Percentiles rank a stretch among this genome's conserved stretches.
Conservation (phyloP, 1,139 yeast genomes). For the Pichia sp. region DNA sequence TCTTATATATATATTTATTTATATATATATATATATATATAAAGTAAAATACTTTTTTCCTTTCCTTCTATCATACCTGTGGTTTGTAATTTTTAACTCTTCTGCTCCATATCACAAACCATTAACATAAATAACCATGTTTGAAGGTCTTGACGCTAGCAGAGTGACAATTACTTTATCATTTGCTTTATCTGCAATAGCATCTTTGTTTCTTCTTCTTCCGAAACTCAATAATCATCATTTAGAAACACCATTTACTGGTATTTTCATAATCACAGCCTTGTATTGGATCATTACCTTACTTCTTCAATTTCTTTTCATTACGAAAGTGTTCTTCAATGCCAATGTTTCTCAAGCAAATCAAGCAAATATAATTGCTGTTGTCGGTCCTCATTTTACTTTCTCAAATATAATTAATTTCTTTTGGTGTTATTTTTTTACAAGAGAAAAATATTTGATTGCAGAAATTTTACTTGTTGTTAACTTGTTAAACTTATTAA, state of each 20-base stretch:
- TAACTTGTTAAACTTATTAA: constrained; percentile 53
- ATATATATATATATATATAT: too few relatives aligned
- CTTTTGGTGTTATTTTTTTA: constrained; percentile 58
- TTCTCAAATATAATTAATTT: constrained; percentile 54
- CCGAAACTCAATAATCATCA: constrained; percentile 27
- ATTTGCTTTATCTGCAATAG: constrained; percentile 47
- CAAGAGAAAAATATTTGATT: constrained; percentile 44
- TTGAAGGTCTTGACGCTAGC: too few relatives aligned
- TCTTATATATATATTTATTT: too few relatives aligned
- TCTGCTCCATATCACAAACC: too few relatives aligned
- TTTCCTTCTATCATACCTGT: too few relatives aligned
- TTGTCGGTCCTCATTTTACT: constrained; percentile 57
- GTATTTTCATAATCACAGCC: constrained; percentile 45
- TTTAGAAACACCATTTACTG: constrained; percentile 63
- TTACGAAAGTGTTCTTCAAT: constrained; percentile 45
- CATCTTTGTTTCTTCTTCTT: constrained; percentile 47
- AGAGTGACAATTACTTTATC: constrained; percentile 42
- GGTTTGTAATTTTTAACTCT: too few relatives aligned
- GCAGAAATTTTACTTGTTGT: constrained; percentile 51
- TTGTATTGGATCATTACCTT: constrained; percentile 55
- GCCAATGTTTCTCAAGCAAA: constrained; percentile 26
- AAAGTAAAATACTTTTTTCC: too few relatives aligned
- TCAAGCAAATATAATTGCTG: constrained; percentile 30
- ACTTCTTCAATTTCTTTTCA: constrained; percentile 48
- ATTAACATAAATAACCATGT: too few relatives aligned